These are phyloP conservation scores for Heliamphora pulchella DNA, from an alignment of 179 eudicot species.

Conservation along the genomic window DNA sequence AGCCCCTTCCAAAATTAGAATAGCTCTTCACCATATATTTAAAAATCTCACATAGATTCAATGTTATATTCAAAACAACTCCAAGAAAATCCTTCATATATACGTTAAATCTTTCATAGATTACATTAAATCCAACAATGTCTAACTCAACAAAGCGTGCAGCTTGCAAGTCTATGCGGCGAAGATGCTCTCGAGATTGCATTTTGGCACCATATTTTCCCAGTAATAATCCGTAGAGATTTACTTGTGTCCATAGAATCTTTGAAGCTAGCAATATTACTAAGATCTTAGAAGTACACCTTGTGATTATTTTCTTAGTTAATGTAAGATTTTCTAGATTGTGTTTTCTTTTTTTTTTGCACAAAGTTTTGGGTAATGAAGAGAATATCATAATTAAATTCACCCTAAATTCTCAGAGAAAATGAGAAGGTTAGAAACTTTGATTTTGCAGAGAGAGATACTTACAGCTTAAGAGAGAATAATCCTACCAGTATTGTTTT, in stretches of 20 bases:
- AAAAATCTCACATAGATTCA: conserved; percentile 10
- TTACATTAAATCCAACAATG: conserved; percentile 21
- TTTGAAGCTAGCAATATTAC: conserved; percentile 47
- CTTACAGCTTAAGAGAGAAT: too few species aligned
- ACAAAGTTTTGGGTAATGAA: too few species aligned
- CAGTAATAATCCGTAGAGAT: conserved; percentile 34
- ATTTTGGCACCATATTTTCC: conserved; percentile 50
- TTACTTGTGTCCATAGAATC: conserved; percentile 42
- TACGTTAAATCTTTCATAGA: conserved; percentile 13
- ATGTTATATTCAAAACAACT: not conserved
- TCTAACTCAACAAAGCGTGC: conserved; percentile 42
- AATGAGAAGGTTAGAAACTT: too few species aligned
- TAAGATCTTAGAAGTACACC: conserved; percentile 44
- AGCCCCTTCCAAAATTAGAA: conserved; percentile 12
- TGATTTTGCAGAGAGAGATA: too few species aligned
- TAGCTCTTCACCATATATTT: not conserved
- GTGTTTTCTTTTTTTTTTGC: too few species aligned
- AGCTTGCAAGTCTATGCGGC: conserved; percentile 46
- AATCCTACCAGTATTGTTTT: too few species aligned
- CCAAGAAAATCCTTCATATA: conserved; percentile 4
- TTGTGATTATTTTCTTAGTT: too few species aligned
- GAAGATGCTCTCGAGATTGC: conserved; percentile 46
- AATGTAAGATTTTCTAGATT: too few species aligned
- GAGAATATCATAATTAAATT: too few species aligned
- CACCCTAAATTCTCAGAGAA: too few species aligned